phyloP scores from a whole-genome alignment of 176 grass and related monocot species.

The Zoysia japonica region DNA sequence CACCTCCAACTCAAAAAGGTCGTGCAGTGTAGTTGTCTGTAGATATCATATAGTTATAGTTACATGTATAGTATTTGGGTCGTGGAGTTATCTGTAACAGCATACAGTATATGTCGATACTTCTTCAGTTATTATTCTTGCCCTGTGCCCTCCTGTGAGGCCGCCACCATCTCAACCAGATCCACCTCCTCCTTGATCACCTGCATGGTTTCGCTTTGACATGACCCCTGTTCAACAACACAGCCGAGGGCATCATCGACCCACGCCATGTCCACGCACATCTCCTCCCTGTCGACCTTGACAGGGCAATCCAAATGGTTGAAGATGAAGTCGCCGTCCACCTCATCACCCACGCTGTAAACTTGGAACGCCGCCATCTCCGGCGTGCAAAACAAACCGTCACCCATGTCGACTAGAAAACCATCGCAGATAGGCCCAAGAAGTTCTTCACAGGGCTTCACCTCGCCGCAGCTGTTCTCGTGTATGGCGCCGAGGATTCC shows the following conservation, averaged over 20 bases:
- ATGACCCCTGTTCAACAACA: slow-evolving; percentile 4
- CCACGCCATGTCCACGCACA: slow-evolving; percentile 65
- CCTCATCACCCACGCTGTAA: slow-evolving; percentile 33
- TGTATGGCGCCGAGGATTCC: not conserved
- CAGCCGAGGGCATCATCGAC: slow-evolving; percentile 17
- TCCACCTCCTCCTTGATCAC: slow-evolving; percentile 50
- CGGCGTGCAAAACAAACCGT: slow-evolving; percentile 44
- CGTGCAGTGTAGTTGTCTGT: slow-evolving; percentile 6
- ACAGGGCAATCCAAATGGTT: slow-evolving; percentile 47
- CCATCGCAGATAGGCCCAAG: slow-evolving; percentile 39
- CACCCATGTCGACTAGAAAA: slow-evolving; percentile 48
- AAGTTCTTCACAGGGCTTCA: slow-evolving; percentile 32
- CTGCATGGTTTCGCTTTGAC: not conserved
- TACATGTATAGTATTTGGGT: not conserved
- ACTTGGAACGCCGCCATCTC: slow-evolving; percentile 38
- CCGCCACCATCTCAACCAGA: slow-evolving; percentile 55
- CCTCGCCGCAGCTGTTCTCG: not conserved
- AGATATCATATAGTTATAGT: not conserved
- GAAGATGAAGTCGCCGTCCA: slow-evolving; percentile 44
- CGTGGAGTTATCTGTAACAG: not conserved
- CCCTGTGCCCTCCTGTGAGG: not conserved
- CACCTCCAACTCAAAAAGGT: slow-evolving; percentile 27
- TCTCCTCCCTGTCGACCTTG: slow-evolving; percentile 36
- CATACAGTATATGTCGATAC: not conserved
- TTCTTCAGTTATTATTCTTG: slow-evolving; percentile 18